phyloP scores from a whole-genome alignment of 495 filamentous ascomycete species.

The Jackrogersella multiformis region DNA sequence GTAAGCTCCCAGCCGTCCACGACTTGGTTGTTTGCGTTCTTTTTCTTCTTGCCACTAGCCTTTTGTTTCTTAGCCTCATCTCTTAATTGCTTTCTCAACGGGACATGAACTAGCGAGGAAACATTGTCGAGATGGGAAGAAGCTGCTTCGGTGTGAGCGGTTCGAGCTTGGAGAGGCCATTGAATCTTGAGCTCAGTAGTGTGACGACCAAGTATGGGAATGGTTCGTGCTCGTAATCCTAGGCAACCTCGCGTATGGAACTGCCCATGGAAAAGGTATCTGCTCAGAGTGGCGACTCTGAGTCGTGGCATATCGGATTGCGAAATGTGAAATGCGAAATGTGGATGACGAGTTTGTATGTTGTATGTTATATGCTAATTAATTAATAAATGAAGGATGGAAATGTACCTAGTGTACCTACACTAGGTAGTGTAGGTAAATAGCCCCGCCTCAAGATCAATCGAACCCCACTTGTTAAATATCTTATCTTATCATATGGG shows the following conservation, averaged over 20 bases:
- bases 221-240: constrained; percentile 17
- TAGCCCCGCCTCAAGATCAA: background rate
- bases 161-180: constrained; percentile 26
- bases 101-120: constrained; percentile 46
- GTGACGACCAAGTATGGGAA: constrained; percentile 5
- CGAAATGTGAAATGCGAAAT: too few relatives aligned
- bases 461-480: background rate
- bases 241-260: constrained; percentile 55
- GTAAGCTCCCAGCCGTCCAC: constrained; percentile 84
- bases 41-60: constrained; percentile 47
- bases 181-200: background rate
- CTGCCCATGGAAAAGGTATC: constrained; percentile 59
- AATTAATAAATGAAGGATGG: background rate
- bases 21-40: constrained; percentile 60
- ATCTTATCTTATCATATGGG: background rate
- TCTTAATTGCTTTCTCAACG: constrained; percentile 79
- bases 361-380: background rate
- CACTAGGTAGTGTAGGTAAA: too few relatives aligned
- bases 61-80: constrained; percentile 69
- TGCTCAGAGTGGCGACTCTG: constrained; percentile 51
- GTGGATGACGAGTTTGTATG: background rate
- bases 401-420: background rate
- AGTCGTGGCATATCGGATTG: constrained; percentile 49
- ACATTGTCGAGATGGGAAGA: constrained; percentile 14
- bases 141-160: constrained; percentile 29